These are phyloP conservation scores for Volutella citrinella DNA, from an alignment of 2,329 filamentous ascomycete species.

Conservation along the genomic window DNA sequence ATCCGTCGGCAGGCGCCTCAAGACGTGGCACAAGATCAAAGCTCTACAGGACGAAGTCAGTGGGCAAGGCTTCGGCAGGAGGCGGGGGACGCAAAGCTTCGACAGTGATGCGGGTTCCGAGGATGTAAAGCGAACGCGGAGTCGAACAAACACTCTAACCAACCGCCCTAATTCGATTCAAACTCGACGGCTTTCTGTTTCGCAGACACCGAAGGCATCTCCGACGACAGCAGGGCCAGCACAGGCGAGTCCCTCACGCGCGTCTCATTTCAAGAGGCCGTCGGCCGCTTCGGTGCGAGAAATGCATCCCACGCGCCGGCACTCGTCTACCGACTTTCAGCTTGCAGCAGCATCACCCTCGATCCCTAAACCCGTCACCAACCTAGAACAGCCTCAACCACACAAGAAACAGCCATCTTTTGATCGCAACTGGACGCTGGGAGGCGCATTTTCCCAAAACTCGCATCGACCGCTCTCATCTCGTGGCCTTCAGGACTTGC, in stretches of 20 bases:
- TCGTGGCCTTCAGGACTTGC: slow-evolving; percentile 45
- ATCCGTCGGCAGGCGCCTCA: slow-evolving; percentile 81
- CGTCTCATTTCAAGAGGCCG: slow-evolving; percentile 56
- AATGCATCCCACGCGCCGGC: slow-evolving; percentile 78
- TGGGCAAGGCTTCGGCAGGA: slow-evolving; percentile 39
- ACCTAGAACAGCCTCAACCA: slow-evolving; percentile 39
- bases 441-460: slow-evolving; percentile 42
- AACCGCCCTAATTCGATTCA: slow-evolving; percentile 47
- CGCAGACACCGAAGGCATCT: slow-evolving; percentile 47
- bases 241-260: slow-evolving; percentile 45
- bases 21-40: slow-evolving; percentile 97
- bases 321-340: slow-evolving; percentile 80
- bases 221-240: slow-evolving; percentile 41
- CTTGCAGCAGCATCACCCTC: slow-evolving; percentile 26
- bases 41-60: slow-evolving; percentile 83
- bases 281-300: slow-evolving; percentile 81
- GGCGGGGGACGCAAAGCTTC: slow-evolving; percentile 54
- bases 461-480: slow-evolving; percentile 50
- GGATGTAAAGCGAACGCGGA: slow-evolving; percentile 47
- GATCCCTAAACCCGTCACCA: slow-evolving; percentile 29
- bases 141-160: slow-evolving; percentile 57
- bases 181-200: slow-evolving; percentile 46
- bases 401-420: slow-evolving; percentile 69
- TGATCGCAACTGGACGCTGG: slow-evolving; percentile 68
- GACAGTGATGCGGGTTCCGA: slow-evolving; percentile 59